Percentiles rank a stretch among this genome's conserved stretches.
Evolutionary conservation across 306 rosid genomes (phyloP).

Genomic region (Cucumis sativus): DNA sequence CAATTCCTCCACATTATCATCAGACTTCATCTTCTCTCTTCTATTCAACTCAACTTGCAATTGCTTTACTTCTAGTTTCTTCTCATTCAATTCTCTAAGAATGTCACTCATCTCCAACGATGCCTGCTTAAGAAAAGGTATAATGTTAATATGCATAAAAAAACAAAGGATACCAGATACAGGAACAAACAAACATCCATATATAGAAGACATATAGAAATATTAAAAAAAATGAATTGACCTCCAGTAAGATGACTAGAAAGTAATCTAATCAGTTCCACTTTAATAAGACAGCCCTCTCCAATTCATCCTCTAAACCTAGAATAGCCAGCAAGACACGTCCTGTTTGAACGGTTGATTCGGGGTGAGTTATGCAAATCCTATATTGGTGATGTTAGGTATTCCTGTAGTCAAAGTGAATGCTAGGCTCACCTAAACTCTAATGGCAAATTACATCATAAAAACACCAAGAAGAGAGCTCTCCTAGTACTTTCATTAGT

Average conservation of each 20-base stretch:
- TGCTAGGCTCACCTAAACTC: neutral
- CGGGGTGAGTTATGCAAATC: neutral
- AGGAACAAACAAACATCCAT: neutral
- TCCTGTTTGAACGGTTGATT: neutral
- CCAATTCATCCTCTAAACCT: neutral
- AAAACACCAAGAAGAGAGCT: neutral
- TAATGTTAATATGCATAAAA: neutral
- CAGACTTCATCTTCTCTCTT: slow-evolving; percentile 26
- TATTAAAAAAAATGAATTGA: neutral
- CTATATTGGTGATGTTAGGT: neutral
- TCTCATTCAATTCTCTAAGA: slow-evolving; percentile 48
- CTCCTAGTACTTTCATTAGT: neutral
- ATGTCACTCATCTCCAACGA: slow-evolving; percentile 38
- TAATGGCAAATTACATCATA: neutral
- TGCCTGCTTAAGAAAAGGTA: slow-evolving; percentile 32
- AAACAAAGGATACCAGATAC: neutral
- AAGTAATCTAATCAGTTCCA: neutral
- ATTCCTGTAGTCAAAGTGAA: neutral
- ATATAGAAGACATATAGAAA: neutral
- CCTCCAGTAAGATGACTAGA: neutral
- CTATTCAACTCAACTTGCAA: slow-evolving; percentile 57
- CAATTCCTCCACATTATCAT: slow-evolving; percentile 28
- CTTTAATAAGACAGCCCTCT: neutral
- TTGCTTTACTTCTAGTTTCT: slow-evolving; percentile 37
- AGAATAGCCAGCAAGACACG: neutral